phyloP scores from a whole-genome alignment of 1,284 basidiomycete species.

The Sphagnurus paluster region DNA sequence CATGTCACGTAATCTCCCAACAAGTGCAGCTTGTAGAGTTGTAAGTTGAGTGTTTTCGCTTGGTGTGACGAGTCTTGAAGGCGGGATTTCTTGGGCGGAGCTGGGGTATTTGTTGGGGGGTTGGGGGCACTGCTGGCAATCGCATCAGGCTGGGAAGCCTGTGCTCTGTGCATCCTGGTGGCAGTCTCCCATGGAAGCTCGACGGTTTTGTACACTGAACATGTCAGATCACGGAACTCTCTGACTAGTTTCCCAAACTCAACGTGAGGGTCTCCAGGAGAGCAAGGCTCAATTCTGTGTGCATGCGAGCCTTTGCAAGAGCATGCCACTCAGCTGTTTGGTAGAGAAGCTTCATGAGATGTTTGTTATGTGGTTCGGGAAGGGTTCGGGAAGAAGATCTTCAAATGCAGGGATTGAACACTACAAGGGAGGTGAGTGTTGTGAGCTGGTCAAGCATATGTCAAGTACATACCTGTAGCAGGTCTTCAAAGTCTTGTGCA shows the following conservation, averaged over 20 bases:
- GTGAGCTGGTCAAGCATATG: too few relatives aligned
- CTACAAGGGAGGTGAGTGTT: too few relatives aligned
- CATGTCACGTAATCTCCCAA: conserved; percentile 31
- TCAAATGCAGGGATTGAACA: conserved; percentile 40
- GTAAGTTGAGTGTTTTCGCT: conserved; percentile 26
- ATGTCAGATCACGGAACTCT: conserved; percentile 24
- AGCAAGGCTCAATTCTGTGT: conserved; percentile 29
- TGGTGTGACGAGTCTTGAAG: conserved; percentile 1
- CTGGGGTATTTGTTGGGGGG: neutral
- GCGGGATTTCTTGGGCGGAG: neutral
- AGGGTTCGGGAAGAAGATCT: conserved; percentile 31
- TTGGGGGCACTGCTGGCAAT: neutral
- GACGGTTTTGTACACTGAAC: conserved; percentile 21
- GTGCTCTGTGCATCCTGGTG: conserved; percentile 21
- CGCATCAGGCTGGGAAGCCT: neutral
- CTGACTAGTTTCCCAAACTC: conserved; percentile 25
- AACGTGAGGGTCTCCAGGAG: conserved; percentile 23
- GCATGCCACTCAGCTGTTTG: conserved; percentile 32
- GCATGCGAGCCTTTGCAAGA: conserved; percentile 36
- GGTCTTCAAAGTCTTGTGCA: conserved; percentile 32
- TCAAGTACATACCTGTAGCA: conserved; percentile 34
- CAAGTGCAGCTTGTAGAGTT: conserved; percentile 34
- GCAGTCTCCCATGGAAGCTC: conserved; percentile 29
- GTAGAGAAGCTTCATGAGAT: conserved; percentile 29
- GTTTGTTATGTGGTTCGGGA: conserved; percentile 24